phyloP scores from a whole-genome alignment of 2,329 filamentous ascomycete genomes.

The Sporothrix pseudoabietina region DNA sequence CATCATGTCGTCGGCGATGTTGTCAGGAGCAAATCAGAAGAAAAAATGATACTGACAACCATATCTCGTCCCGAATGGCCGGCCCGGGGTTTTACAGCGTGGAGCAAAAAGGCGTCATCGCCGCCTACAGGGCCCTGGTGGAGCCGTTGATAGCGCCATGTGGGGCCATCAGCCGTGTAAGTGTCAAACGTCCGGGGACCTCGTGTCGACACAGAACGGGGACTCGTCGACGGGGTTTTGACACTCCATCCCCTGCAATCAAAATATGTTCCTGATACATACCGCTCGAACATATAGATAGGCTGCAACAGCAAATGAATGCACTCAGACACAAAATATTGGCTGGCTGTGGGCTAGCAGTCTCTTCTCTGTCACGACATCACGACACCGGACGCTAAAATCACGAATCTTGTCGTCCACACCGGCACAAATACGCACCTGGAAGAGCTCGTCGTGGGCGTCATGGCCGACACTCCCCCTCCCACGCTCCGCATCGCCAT shows the following conservation, averaged over 20 bases:
- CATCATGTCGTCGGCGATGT: neutral
- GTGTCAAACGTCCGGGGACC: neutral
- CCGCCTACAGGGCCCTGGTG: slow-evolving; percentile 2
- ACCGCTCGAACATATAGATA: neutral
- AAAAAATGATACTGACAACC: neutral
- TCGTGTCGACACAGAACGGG: neutral
- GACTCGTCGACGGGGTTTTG: neutral
- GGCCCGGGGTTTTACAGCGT: slow-evolving; percentile 14
- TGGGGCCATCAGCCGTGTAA: slow-evolving; percentile 2
- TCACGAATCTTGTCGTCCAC: neutral
- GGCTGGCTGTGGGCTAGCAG: neutral
- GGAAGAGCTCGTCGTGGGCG: neutral
- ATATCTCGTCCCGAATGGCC: neutral
- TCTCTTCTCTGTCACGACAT: slow-evolving; percentile 1
- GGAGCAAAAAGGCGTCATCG: slow-evolving; percentile 14
- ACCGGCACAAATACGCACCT: neutral
- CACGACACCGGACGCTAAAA: slow-evolving; percentile 4
- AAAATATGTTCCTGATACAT: neutral
- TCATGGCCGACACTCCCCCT: neutral
- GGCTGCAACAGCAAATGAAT: neutral
- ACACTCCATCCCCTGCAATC: neutral
- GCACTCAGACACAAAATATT: neutral
- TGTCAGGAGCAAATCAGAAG: neutral
- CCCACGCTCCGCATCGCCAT: slow-evolving; percentile 9
- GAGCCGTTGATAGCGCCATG: neutral